Conservation (phyloP, 2,329 filamentous ascomycete genomes). For the Penicillium sp. region DNA sequence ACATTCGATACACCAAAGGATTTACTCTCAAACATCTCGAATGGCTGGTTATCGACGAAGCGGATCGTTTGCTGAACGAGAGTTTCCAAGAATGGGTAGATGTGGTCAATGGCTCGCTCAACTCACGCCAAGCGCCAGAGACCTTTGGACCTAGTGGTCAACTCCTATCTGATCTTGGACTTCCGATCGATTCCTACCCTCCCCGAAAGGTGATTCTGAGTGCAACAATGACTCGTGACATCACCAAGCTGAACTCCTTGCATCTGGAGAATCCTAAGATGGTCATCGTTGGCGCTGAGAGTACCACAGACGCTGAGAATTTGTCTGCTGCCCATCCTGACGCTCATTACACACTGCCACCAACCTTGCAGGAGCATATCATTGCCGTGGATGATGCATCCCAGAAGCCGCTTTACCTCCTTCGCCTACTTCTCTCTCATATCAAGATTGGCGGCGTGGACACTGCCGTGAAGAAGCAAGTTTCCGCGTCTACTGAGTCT, state of each 20-base stretch:
- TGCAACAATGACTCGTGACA: conserved; percentile 87
- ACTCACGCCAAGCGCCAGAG: conserved; percentile 56
- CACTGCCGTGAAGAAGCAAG: conserved; percentile 10
- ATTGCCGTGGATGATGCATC: conserved; percentile 70
- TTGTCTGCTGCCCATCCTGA: conserved; percentile 28
- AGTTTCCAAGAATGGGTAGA: conserved; percentile 91
- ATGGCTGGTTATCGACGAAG: conserved; percentile 93
- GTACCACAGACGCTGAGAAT: conserved; percentile 26
- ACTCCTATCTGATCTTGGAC: conserved; percentile 41
- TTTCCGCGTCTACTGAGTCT: conserved; percentile 6
- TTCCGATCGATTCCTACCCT: conserved; percentile 45
- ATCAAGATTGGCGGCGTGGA: conserved; percentile 32
- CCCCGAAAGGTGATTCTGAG: conserved; percentile 84
- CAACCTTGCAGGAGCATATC: conserved; percentile 65
- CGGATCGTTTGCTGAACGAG: conserved; percentile 86
- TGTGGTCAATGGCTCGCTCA: conserved; percentile 64
- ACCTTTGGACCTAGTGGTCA: conserved; percentile 49
- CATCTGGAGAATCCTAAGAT: conserved; percentile 74
- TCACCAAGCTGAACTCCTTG: conserved; percentile 76
- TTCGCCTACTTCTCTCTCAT: conserved; percentile 67
- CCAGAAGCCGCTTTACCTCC: conserved; percentile 81
- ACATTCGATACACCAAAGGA: conserved; percentile 79
- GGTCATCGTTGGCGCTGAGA: conserved; percentile 69
- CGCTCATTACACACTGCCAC: conserved; percentile 62
- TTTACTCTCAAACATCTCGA: conserved; percentile 77